Base-by-base conservation (phyloP, 2,329 filamentous ascomycete species). In the Colletotrichum sublineola region DNA sequence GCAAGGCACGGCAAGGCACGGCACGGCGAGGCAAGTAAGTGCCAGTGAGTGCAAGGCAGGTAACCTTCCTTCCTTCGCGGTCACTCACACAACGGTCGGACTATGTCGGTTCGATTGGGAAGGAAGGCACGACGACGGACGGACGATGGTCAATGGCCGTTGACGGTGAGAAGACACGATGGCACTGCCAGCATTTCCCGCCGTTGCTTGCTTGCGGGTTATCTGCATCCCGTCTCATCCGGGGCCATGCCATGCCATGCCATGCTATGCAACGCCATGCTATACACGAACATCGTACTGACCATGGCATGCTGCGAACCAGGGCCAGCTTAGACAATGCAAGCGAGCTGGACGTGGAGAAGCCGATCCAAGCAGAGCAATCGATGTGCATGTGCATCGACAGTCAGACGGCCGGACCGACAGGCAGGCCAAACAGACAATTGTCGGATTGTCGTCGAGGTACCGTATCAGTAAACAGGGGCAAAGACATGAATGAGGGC, bases 151-250 rank as follows among this genome's bases (percentile, higher is more conserved):
- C 9, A 15, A 29, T 52, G 48, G 1, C 15, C 24, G n/a, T 24
- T 29, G 48, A 52, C 12, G 24, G 24, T 31, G 12, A 31, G 52
- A 11, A 36, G 29, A 31, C 29, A 55, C 52, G 15, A 18, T 12
- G 29, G 29, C 8, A 53, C 42, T 42, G 15, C n/a, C 46, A 46
- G 24, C 24, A 62, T 61, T 55, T n/a, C 58, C 63, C 48, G 69
- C 58, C 58, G 58, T 63, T 24, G 24, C 24, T 24, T 24, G 24
- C 24, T 24, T 24, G 24, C 24, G 24, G 1, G 24, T 24, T 60
- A 60, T 64, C 60, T 68, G 65, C 65, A 60, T 64, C 60, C 69
- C 38, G 69, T 64, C 58, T 69, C 44, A 60, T 64, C 65, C 60
- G 65, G 61, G 31, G 55, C 55, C 69, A 68, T 68, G 36, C 18